Evolutionary conservation across 805 yeast species (phyloP).

Genomic region (Cyberlindnera mississippiensis): DNA sequence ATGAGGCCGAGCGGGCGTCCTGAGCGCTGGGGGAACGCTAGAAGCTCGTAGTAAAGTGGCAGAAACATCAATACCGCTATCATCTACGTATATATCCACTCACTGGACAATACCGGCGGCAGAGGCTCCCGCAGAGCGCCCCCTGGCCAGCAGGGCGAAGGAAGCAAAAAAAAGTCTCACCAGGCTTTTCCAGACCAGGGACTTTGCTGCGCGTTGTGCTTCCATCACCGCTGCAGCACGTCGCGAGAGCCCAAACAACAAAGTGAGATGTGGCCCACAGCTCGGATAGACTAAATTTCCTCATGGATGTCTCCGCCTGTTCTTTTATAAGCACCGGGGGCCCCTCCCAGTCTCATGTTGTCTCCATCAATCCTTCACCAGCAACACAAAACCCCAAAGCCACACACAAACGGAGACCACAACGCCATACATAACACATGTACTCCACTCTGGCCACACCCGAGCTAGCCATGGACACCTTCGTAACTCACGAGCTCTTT

Average conservation of each 20-base stretch:
- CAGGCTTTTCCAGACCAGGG: background rate
- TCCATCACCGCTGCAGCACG: slow-evolving; percentile 14
- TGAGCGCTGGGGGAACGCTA: no score
- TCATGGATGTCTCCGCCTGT: slow-evolving; percentile 1
- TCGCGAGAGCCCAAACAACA: slow-evolving; percentile 8
- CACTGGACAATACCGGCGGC: no score
- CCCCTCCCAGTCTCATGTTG: background rate
- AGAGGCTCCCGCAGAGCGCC: no score
- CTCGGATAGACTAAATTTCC: background rate
- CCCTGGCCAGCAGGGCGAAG: no score
- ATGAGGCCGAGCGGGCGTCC: no score
- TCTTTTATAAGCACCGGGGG: background rate
- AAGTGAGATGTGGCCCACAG: slow-evolving; percentile 11
- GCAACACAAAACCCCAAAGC: background rate
- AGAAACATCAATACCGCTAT: no score
- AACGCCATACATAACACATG: no score
- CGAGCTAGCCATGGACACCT: slow-evolving; percentile 5
- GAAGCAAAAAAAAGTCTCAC: no score
- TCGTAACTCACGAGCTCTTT: slow-evolving; percentile 9
- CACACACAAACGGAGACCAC: background rate
- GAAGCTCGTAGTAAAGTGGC: no score
- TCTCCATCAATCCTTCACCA: background rate
- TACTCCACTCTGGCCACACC: slow-evolving; percentile 1
- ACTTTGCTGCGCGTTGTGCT: slow-evolving; percentile 1
- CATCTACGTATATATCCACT: no score